A percentile compares a stretch with the other conserved stretches of the same genome.
These are phyloP conservation scores for Candida buenavistaensis DNA, from an alignment of 1,139 yeast genomes.

Conservation along the genomic window DNA sequence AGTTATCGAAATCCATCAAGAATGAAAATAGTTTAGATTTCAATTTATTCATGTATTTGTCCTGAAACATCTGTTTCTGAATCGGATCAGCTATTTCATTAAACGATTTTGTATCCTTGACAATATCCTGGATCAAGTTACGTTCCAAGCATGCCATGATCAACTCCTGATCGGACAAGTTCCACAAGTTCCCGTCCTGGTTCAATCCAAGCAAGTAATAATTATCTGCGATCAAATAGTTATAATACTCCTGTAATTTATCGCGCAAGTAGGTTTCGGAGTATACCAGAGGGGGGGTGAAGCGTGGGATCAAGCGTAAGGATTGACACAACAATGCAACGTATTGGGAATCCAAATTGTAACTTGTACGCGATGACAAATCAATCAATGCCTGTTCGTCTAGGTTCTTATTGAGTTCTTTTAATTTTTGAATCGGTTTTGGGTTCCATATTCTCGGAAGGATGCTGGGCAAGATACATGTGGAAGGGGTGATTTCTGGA, in stretches of 20 bases:
- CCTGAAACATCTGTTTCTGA: slow-evolving; percentile 12
- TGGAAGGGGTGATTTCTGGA: slow-evolving; percentile 68
- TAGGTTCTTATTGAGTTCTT: slow-evolving; percentile 9
- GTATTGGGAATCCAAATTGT: slow-evolving; percentile 38
- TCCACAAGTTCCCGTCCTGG: slow-evolving; percentile 50
- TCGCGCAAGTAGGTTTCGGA: slow-evolving; percentile 41
- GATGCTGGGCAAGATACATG: slow-evolving; percentile 62
- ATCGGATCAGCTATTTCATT: slow-evolving; percentile 17
- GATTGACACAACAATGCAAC: slow-evolving; percentile 32
- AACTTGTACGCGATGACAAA: slow-evolving; percentile 41
- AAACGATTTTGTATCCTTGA: slow-evolving; percentile 17
- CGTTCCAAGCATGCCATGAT: slow-evolving; percentile 51
- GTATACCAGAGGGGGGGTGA: slow-evolving; percentile 36
- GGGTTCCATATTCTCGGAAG: slow-evolving; percentile 37
- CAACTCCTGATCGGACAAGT: slow-evolving; percentile 43
- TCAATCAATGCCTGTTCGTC: slow-evolving; percentile 15
- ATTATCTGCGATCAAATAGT: slow-evolving; percentile 52
- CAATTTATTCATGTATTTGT: slow-evolving; percentile 21
- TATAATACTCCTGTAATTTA: slow-evolving; percentile 38
- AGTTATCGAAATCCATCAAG: slow-evolving; percentile 32
- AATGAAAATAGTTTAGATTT: slow-evolving; percentile 29
- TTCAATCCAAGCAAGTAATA: slow-evolving; percentile 43
- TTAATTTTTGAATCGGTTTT: slow-evolving; percentile 11
- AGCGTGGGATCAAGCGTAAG: slow-evolving; percentile 40
- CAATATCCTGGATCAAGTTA: slow-evolving; percentile 37